Conservation (phyloP, 768 basidiomycete genomes). For the Hebeloma cylindrosporum region DNA sequence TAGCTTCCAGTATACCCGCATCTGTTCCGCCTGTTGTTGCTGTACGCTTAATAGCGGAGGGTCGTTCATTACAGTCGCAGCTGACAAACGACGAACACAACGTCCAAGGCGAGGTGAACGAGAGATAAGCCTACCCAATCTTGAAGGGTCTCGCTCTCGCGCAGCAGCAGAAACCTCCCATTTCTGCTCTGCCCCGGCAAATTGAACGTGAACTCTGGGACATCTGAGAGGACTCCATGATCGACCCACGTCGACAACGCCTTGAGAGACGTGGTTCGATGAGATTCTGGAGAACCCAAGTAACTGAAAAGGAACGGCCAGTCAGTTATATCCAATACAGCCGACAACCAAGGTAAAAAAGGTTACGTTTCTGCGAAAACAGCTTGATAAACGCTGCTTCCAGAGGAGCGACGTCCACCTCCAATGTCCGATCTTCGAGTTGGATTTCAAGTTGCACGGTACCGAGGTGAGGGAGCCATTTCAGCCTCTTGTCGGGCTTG, state of each 20-base stretch:
- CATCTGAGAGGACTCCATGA: conserved; percentile 76
- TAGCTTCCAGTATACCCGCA: conserved; percentile 87
- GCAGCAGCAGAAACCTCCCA: conserved; percentile 29
- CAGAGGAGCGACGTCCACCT: conserved; percentile 76
- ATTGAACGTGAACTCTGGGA: conserved; percentile 55
- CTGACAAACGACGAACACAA: too few species aligned
- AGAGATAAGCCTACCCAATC: conserved; percentile 13
- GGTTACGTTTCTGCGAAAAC: conserved; percentile 67
- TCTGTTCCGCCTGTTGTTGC: conserved; percentile 82
- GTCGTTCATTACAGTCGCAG: conserved; percentile 37
- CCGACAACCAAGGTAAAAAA: neutral
- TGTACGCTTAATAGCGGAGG: conserved; percentile 56
- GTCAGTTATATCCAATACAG: neutral
- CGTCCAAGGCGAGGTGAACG: neutral
- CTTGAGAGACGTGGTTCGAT: conserved; percentile 60
- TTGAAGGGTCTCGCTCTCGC: conserved; percentile 13
- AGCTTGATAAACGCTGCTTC: conserved; percentile 91
- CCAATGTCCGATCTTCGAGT: conserved; percentile 75
- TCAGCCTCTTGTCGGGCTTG: conserved; percentile 90
- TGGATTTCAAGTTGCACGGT: conserved; percentile 79
- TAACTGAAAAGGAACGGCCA: conserved; percentile 40
- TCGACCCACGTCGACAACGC: conserved; percentile 85
- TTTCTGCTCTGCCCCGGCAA: conserved; percentile 65
- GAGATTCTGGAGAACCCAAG: conserved; percentile 73
- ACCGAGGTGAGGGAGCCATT: conserved; percentile 89